Percentiles rank a stretch among this genome's conserved stretches.
Evolutionary conservation across 179 eudicot species (phyloP).

Genomic region (Vitellaria paradoxa): DNA sequence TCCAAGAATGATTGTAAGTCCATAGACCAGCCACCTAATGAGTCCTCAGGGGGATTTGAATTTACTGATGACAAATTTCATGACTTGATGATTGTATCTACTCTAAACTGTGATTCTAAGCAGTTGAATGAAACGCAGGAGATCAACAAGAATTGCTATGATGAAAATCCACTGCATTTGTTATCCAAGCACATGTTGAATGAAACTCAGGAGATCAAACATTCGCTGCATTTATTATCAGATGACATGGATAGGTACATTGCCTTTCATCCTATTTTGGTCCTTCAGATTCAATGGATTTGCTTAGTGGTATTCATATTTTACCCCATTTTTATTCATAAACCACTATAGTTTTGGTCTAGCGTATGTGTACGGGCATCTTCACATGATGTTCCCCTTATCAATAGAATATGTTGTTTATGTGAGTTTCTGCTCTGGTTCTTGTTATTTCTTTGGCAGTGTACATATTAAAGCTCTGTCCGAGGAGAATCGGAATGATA

Average conservation of each 20-base stretch:
- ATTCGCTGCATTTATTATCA: too few relatives aligned
- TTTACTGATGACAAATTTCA: conserved; percentile 18
- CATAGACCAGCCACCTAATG: conserved; percentile 11
- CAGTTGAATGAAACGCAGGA: conserved; percentile 18
- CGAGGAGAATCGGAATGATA: conserved; percentile 16
- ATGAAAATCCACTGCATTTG: conserved; percentile 14
- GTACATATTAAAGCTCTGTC: neutral
- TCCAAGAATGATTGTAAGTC: conserved; percentile 9
- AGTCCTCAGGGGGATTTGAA: conserved; percentile 6
- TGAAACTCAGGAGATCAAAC: too few relatives aligned
- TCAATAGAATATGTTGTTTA: neutral
- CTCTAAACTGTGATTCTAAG: neutral
- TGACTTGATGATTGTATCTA: conserved; percentile 8
- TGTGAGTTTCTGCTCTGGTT: neutral
- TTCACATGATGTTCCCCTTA: neutral
- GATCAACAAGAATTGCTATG: conserved; percentile 16
- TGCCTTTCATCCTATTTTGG: neutral
- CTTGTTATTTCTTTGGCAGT: conserved; percentile 18
- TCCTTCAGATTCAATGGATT: neutral
- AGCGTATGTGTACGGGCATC: neutral
- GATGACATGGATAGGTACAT: conserved; percentile 8
- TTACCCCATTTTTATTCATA: neutral
- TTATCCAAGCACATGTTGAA: conserved; percentile 3
- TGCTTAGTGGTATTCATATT: neutral
- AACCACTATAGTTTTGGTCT: neutral